Conservation (phyloP, 768 basidiomycete genomes). For the Hericium erinaceus region DNA sequence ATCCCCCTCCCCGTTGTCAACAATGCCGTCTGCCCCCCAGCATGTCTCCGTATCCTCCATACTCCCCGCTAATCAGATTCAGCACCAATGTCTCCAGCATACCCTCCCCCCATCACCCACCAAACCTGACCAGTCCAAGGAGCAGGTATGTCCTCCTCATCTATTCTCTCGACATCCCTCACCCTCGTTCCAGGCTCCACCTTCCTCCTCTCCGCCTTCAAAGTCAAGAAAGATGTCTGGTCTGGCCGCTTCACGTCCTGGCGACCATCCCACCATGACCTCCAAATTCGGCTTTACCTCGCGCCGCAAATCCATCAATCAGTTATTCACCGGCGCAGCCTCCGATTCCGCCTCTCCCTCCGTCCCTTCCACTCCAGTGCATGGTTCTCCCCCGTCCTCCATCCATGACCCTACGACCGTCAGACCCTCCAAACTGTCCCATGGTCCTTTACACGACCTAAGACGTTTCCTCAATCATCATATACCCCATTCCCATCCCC, state of each 20-base stretch:
- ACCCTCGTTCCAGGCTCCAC: constrained; percentile 9
- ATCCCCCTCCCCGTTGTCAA: constrained; percentile 1
- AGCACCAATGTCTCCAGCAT: neutral
- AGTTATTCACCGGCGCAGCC: constrained; percentile 14
- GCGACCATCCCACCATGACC: constrained; percentile 20
- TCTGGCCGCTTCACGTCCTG: constrained; percentile 17
- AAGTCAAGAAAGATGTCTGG: constrained; percentile 4
- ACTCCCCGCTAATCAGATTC: no score
- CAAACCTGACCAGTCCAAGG: neutral
- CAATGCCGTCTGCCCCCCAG: constrained; percentile 1
- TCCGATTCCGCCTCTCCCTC: constrained; percentile 7
- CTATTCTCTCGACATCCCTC: neutral
- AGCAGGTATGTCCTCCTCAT: constrained; percentile 5
- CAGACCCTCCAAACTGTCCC: constrained; percentile 30
- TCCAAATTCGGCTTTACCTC: constrained; percentile 12
- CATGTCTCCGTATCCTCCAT: no score
- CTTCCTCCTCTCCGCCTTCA: constrained; percentile 7
- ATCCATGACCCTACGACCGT: neutral
- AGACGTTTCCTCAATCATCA: constrained; percentile 94
- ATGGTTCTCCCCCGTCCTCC: no score
- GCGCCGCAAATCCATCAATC: constrained; percentile 16
- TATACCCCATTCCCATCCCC: constrained; percentile 48
- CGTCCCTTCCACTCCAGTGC: constrained; percentile 1
- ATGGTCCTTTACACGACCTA: constrained; percentile 82
- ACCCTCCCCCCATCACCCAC: constrained; percentile 3